phyloP scores from a whole-genome alignment of 1,139 yeast genomes.

The Sugiyamaella grinbergsii region DNA sequence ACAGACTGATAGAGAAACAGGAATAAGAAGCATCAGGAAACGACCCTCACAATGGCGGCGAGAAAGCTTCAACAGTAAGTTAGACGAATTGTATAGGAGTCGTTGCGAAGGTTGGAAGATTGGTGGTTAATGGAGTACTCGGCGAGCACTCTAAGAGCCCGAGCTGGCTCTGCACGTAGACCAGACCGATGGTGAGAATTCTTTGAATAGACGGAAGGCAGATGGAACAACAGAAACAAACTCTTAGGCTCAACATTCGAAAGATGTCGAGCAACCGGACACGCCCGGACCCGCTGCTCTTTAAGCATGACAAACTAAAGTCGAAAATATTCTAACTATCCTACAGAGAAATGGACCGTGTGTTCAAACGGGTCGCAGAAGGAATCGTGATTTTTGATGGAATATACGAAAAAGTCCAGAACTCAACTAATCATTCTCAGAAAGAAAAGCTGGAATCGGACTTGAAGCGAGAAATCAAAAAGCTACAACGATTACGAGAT shows the following conservation, averaged over 20 bases:
- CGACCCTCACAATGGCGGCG: slow-evolving; percentile 54
- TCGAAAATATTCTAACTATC: slow-evolving; percentile 13
- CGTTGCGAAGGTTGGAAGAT: background rate
- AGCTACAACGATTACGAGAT: slow-evolving; percentile 90
- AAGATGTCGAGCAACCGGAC: no score
- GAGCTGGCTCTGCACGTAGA: no score
- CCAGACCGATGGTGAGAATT: no score
- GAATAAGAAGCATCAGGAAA: background rate
- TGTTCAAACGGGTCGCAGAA: slow-evolving; percentile 90
- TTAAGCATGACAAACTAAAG: no score
- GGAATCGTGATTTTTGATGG: slow-evolving; percentile 88
- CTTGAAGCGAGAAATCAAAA: slow-evolving; percentile 92
- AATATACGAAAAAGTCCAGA: slow-evolving; percentile 81
- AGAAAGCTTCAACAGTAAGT: slow-evolving; percentile 64
- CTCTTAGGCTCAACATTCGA: no score
- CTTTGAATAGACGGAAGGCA: no score
- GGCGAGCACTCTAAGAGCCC: no score
- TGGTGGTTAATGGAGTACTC: no score
- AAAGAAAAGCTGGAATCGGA: slow-evolving; percentile 94
- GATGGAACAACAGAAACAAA: no score
- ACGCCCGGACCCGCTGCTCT: no score
- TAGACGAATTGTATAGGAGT: background rate
- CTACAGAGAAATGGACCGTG: slow-evolving; percentile 81
- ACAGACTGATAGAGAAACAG: background rate
- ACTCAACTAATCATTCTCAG: slow-evolving; percentile 82